Base-by-base conservation (phyloP, 352 stramenopile genomes). In the Phytophthora pistaciae region DNA sequence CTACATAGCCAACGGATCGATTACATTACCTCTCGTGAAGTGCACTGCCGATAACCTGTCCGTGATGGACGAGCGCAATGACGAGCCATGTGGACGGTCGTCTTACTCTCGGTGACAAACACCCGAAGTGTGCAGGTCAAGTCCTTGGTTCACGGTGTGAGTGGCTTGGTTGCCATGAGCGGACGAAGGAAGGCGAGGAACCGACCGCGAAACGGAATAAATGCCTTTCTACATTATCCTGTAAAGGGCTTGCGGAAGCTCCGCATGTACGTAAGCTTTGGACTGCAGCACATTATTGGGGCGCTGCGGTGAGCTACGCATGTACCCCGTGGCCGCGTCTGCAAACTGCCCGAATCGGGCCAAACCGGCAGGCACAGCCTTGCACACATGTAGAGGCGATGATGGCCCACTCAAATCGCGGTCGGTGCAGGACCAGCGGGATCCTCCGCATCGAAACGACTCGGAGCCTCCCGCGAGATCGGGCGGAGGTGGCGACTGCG, bases 381-480 rank as follows among this genome's bases (percentile, higher is more conserved):
- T 64, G 62, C 55, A 59, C 63, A 46, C 4, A 42, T 64, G 76
- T 73, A 65, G 55, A 70, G 54, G 55, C 21, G 55, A 13, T 31
- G 42, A 46, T 53, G 23, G 33, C 20, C 21, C n/a, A 7, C 38
- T 53, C 33, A 50, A 67, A 18, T 42, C 44, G 16, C 18, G 13
- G 14, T 49, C 14, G 40, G 8, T 29, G 9, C 16, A 56, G 57
- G 64, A 70, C 49, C 64, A 70, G 63, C 33, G 52, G 53, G 33
- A 59, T 68, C 53, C 58, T 69, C 60, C 67, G 60, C 67, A 74
- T 65, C 60, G 54, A 74, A 65, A 69, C 36, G 66, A 73, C 23
- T 52, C 44, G 20, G 25, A 29, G 4, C 40, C 31, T 56, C 31
- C 11, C 49, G 25, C 7, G 42, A 70, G 54, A 38, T 67, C 50